Evolutionary conservation across 148 eudicot genomes (phyloP).

Genomic region (Rhododendron griersonianum): DNA sequence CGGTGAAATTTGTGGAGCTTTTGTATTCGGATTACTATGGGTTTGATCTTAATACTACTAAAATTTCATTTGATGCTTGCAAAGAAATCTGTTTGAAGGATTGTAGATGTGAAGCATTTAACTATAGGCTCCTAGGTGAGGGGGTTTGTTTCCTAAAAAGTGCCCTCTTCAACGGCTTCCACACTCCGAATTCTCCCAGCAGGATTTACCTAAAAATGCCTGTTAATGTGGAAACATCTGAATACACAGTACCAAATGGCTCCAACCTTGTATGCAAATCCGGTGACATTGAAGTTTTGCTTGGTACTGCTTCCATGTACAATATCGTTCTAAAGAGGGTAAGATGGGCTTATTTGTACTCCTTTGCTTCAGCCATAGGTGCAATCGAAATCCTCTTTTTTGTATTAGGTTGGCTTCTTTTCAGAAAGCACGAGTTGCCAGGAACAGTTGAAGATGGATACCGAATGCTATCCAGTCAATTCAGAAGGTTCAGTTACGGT

Average conservation of each 20-base stretch:
- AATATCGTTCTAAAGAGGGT: conserved; percentile 15
- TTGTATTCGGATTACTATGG: conserved; percentile 48
- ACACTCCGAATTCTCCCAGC: conserved; percentile 24
- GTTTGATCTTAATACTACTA: conserved; percentile 29
- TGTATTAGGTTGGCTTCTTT: conserved; percentile 28
- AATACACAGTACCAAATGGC: conserved; percentile 15
- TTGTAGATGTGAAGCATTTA: conserved; percentile 45
- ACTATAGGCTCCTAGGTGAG: conserved; percentile 31
- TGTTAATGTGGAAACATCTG: conserved; percentile 7
- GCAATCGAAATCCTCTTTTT: conserved; percentile 32
- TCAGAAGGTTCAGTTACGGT: conserved; percentile 46
- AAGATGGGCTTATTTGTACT: conserved; percentile 50
- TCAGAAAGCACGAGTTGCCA: conserved; percentile 30
- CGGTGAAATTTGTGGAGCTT: conserved; percentile 41
- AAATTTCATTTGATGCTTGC: conserved; percentile 27
- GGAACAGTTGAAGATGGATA: conserved; percentile 50
- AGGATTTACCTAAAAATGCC: conserved; percentile 44
- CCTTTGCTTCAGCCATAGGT: conserved; percentile 38
- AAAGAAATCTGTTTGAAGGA: conserved; percentile 33
- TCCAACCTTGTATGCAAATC: conserved; percentile 23
- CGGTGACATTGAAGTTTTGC: background rate
- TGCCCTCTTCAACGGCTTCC: conserved; percentile 43
- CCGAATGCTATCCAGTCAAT: conserved; percentile 43
- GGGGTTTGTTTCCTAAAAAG: conserved; percentile 39
- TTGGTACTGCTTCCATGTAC: conserved; percentile 17